Percentiles rank a stretch among this genome's conserved stretches.
Evolutionary conservation across 2,329 filamentous ascomycete genomes (phyloP).

Genomic region (Elsinoe arachidis): DNA sequence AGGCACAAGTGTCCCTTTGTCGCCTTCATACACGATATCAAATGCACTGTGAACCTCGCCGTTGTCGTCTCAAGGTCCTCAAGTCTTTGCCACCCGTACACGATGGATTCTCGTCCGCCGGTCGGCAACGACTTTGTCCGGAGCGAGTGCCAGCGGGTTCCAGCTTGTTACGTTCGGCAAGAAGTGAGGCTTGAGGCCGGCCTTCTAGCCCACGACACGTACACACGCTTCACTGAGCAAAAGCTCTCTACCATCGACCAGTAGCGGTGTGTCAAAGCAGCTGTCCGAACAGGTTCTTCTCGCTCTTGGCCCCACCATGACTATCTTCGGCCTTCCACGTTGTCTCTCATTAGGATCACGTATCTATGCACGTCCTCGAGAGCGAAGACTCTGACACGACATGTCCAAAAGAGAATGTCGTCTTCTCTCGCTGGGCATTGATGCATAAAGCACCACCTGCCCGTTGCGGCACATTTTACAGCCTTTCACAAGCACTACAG

Average conservation of each 20-base stretch:
- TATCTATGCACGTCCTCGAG: too few species aligned
- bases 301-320: too few species aligned
- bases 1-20: background rate
- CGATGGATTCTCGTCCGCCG: background rate
- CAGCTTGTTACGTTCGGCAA: background rate
- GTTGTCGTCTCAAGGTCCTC: background rate
- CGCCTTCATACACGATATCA: background rate
- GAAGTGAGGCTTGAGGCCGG: background rate
- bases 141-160: background rate
- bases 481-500: too few species aligned
- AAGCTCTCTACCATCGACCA: background rate
- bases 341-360: too few species aligned
- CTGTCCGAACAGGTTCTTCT: too few species aligned
- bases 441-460: too few species aligned
- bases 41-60: background rate
- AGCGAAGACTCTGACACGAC: too few species aligned
- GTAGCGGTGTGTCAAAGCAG: too few species aligned
- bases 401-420: too few species aligned
- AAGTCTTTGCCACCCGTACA: background rate
- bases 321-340: too few species aligned
- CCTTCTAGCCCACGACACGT: background rate
- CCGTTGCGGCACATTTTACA: too few species aligned
- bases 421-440: too few species aligned
- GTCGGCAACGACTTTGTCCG: background rate
- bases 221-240: background rate